A percentile compares a stretch with the other conserved stretches of the same genome.
Evolutionary conservation across 23 red algal species (phyloP).

Genomic region (Gracilaria caudata): DNA sequence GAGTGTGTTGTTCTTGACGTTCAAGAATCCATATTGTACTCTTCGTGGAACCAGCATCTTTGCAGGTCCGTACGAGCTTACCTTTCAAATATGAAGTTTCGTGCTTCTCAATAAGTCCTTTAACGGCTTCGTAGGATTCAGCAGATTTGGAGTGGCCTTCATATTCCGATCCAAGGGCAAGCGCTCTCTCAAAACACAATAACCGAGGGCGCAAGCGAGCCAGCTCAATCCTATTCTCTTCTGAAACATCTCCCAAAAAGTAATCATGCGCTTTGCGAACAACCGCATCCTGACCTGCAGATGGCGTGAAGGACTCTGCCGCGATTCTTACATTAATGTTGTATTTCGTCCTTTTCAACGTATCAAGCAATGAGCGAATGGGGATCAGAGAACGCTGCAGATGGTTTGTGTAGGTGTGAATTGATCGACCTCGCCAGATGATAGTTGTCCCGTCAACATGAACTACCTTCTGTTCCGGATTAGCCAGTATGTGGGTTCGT

Average conservation of each 20-base stretch:
- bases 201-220: constrained; percentile 25
- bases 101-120: constrained; percentile 41
- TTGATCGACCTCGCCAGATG: constrained; percentile 49
- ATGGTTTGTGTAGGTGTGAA: constrained; percentile 23
- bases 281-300: neutral
- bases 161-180: constrained; percentile 49
- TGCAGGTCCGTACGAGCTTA: constrained; percentile 13
- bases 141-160: constrained; percentile 28
- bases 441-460: constrained; percentile 46
- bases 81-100: neutral
- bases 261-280: constrained; percentile 39
- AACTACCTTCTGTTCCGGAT: constrained; percentile 34
- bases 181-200: constrained; percentile 45
- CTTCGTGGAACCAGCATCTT: constrained; percentile 15
- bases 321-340: constrained; percentile 17
- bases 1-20: constrained; percentile 12
- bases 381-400: constrained; percentile 39
- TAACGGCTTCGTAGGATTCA: constrained; percentile 29
- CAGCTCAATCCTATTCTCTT: constrained; percentile 34
- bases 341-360: constrained; percentile 29
- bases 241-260: constrained; percentile 42
- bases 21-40: constrained; percentile 50
- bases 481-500: neutral
- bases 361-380: constrained; percentile 46
- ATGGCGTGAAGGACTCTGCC: constrained; percentile 37